Conservation (phyloP, 139 green algal genomes). For the Mesotaenium endlicherianum region DNA sequence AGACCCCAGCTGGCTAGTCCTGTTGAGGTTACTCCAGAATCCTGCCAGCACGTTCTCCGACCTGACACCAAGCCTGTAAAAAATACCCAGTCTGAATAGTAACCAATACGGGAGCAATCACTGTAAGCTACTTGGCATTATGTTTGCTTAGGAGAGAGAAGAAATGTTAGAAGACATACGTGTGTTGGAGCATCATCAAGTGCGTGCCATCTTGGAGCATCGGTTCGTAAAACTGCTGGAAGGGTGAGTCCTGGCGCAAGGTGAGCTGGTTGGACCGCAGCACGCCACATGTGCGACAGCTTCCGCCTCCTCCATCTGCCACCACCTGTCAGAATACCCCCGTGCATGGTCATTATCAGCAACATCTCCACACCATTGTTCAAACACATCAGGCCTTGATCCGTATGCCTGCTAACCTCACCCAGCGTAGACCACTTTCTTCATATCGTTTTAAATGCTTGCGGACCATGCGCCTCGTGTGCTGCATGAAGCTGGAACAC, state of each 20-base stretch:
- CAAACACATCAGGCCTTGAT: too few relatives aligned
- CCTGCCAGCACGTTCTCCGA: neutral
- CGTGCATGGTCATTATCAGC: too few relatives aligned
- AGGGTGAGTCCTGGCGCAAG: slow-evolving; percentile 12
- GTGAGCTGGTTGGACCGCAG: slow-evolving; percentile 39
- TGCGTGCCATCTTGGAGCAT: slow-evolving; percentile 11
- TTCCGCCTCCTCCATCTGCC: slow-evolving; percentile 26
- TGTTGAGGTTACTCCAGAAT: neutral
- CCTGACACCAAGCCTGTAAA: neutral
- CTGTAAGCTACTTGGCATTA: too few relatives aligned
- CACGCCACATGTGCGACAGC: slow-evolving; percentile 37
- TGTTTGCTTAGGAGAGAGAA: too few relatives aligned
- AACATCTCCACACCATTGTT: too few relatives aligned
- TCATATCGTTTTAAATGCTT: too few relatives aligned
- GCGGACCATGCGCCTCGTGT: too few relatives aligned
- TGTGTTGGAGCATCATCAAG: slow-evolving; percentile 11
- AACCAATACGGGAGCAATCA: neutral
- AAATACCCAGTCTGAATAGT: neutral
- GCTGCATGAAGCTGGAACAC: too few relatives aligned
- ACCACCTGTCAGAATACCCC: too few relatives aligned
- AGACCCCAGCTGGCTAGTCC: neutral
- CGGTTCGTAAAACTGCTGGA: slow-evolving; percentile 33
- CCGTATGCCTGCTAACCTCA: too few relatives aligned
- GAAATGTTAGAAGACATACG: slow-evolving; percentile 10
- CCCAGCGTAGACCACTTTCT: too few relatives aligned